phyloP scores from a whole-genome alignment of 305 asterid species.

The Striga hermonthica region DNA sequence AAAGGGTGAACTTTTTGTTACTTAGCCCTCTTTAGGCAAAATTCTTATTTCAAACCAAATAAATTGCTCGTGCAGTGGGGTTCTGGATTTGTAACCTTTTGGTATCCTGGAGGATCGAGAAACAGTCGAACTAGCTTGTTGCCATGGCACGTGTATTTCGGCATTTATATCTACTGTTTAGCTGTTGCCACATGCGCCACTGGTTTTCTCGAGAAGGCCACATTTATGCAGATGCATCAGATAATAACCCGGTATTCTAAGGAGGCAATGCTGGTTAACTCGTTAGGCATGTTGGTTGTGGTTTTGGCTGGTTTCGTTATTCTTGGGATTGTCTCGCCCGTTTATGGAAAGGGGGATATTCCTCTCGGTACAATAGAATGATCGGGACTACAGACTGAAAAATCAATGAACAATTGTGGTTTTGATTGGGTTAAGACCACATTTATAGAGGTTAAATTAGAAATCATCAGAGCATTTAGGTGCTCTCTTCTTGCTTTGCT shows the following conservation, averaged over 20 bases:
- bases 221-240: conserved; percentile 68
- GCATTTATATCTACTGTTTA: conserved; percentile 69
- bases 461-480: too few species aligned
- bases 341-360: conserved; percentile 41
- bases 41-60: background rate
- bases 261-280: conserved; percentile 76
- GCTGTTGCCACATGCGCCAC: conserved; percentile 69
- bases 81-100: conserved; percentile 64
- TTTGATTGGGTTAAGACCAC: background rate
- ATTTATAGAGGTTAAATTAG: background rate
- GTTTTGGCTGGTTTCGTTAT: conserved; percentile 78
- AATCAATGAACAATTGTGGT: too few species aligned
- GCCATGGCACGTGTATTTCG: conserved; percentile 78
- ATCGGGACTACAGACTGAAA: background rate
- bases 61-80: conserved; percentile 52
- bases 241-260: conserved; percentile 70
- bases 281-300: conserved; percentile 62
- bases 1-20: background rate
- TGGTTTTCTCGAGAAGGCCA: conserved; percentile 84
- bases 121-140: conserved; percentile 53
- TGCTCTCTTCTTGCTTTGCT: background rate
- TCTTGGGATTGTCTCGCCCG: conserved; percentile 67
- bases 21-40: background rate
- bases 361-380: conserved; percentile 30
- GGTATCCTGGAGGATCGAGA: conserved; percentile 92